Conservation (phyloP, 345 rosid species). For the Corchorus capsularis region DNA sequence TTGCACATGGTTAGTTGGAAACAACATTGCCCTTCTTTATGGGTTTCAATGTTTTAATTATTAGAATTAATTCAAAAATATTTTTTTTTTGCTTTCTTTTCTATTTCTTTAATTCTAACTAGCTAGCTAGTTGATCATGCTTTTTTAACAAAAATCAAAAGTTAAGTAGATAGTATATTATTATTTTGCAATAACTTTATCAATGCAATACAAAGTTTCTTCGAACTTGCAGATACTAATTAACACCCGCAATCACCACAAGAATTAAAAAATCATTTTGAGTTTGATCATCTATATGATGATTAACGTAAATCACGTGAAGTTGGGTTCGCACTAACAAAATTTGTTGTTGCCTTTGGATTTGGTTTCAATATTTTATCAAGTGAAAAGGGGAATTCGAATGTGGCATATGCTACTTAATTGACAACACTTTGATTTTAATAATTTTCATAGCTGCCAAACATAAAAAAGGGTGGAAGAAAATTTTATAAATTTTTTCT, state of each 20-base stretch:
- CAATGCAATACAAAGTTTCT: neutral
- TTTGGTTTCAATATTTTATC: neutral
- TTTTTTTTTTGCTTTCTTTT: neutral
- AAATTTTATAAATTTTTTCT: too few species aligned
- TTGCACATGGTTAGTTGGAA: constrained; percentile 25
- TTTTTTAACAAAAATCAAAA: neutral
- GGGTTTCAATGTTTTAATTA: neutral
- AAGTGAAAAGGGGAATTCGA: neutral
- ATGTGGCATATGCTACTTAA: neutral
- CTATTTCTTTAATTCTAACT: neutral
- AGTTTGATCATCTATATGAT: neutral
- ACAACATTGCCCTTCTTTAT: neutral
- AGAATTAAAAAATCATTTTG: neutral
- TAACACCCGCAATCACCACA: constrained; percentile 4
- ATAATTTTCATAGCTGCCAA: too few species aligned
- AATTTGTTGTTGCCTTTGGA: neutral
- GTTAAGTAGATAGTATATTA: neutral
- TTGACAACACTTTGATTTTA: too few species aligned
- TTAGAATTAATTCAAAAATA: neutral
- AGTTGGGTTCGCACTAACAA: neutral
- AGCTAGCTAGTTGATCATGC: too few species aligned
- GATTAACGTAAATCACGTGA: constrained; percentile 12
- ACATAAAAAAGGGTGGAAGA: too few species aligned
- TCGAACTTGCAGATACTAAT: neutral
- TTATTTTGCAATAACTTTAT: neutral